These are phyloP conservation scores for Mariannaea elegans DNA, from an alignment of 2,329 filamentous ascomycete species.

Conservation along the genomic window DNA sequence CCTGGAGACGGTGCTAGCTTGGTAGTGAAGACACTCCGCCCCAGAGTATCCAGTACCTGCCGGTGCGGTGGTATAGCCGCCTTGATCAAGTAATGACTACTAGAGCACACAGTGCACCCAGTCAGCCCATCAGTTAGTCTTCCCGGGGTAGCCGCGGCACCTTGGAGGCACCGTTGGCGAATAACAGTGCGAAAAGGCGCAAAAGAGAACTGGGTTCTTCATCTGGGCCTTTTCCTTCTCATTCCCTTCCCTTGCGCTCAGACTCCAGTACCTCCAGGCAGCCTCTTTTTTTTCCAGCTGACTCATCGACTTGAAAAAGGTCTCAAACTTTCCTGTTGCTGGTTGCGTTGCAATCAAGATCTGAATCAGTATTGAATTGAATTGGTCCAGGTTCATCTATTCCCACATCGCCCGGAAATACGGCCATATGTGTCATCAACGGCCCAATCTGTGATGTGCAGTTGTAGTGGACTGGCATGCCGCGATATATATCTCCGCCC, in stretches of 20 bases:
- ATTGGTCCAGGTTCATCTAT: no score
- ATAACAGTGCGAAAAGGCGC: constrained; percentile 16
- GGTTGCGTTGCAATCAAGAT: not conserved
- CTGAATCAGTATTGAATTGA: no score
- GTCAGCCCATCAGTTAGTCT: not conserved
- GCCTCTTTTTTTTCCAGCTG: not conserved
- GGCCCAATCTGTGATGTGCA: not conserved
- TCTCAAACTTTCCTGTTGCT: not conserved
- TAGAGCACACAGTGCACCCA: constrained; percentile 8
- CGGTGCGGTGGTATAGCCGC: not conserved
- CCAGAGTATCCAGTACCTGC: constrained; percentile 9
- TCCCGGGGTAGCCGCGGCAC: constrained; percentile 38
- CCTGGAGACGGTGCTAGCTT: constrained; percentile 16
- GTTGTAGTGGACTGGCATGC: not conserved
- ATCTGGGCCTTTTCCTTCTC: not conserved
- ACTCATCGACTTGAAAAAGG: not conserved
- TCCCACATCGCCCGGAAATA: no score
- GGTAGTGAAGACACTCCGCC: not conserved
- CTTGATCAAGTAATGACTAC: constrained; percentile 3
- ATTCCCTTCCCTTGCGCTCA: not conserved
- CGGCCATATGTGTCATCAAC: not conserved
- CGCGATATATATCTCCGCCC: not conserved
- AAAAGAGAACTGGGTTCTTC: constrained; percentile 5
- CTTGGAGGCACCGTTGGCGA: constrained; percentile 25
- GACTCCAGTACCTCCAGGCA: not conserved